Conservation (phyloP, 192 early-diverging fungal species). For the Podila minutissima region DNA sequence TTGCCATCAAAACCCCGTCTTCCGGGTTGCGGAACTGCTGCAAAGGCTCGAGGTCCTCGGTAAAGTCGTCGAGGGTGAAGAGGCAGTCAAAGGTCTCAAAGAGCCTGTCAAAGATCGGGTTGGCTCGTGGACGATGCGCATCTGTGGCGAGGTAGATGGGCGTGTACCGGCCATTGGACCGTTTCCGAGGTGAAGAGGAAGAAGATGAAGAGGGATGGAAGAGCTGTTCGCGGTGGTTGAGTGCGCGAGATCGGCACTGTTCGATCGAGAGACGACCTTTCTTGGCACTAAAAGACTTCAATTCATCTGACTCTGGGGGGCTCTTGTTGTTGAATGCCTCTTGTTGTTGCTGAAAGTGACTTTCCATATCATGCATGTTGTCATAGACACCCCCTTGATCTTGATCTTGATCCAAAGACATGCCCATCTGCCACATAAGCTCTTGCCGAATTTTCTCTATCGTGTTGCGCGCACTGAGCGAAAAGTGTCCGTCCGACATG, state of each 20-base stretch:
- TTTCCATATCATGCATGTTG: not conserved
- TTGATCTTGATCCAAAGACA: slow-evolving; percentile 6
- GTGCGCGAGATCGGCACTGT: slow-evolving; percentile 22
- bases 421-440: slow-evolving; percentile 41
- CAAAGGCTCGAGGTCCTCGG: slow-evolving; percentile 47
- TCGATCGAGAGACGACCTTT: slow-evolving; percentile 28
- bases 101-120: slow-evolving; percentile 59
- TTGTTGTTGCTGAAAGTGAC: not conserved
- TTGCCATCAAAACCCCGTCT: slow-evolving; percentile 37
- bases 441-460: slow-evolving; percentile 44
- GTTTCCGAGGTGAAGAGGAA: slow-evolving; percentile 3
- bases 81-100: slow-evolving; percentile 61
- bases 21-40: slow-evolving; percentile 36
- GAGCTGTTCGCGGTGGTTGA: slow-evolving; percentile 21
- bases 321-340: not conserved
- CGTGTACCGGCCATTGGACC: slow-evolving; percentile 45
- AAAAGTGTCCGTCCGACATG: slow-evolving; percentile 50
- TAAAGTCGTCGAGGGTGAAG: slow-evolving; percentile 58
- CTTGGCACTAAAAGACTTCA: not conserved
- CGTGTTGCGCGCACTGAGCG: slow-evolving; percentile 31
- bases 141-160: slow-evolving; percentile 66
- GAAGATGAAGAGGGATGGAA: not conserved
- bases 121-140: slow-evolving; percentile 51
- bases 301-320: no score
- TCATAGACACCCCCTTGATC: not conserved